phyloP scores from a whole-genome alignment of 305 asterid genomes.

The Solanum hybrid region DNA sequence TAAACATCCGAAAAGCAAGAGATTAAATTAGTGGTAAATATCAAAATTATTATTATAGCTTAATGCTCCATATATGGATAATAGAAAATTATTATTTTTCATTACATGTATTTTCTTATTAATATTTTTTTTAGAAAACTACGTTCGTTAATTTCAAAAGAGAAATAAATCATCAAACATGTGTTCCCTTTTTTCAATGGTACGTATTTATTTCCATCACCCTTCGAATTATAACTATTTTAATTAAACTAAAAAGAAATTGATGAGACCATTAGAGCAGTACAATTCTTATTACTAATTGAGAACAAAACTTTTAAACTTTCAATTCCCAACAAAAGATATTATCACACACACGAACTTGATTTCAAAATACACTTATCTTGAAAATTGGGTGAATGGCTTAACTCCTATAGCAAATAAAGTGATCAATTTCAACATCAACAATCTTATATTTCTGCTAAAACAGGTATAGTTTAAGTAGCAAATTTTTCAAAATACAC shows the following conservation, averaged over 20 bases:
- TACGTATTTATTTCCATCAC: background rate
- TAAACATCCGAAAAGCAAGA: background rate
- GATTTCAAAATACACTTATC: background rate
- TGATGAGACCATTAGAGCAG: background rate
- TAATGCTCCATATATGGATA: too few relatives aligned
- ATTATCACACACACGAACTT: background rate
- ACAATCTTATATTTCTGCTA: background rate
- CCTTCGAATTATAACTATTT: too few relatives aligned
- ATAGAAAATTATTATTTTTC: background rate
- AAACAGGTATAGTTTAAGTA: too few relatives aligned
- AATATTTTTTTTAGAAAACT: background rate
- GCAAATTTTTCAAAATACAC: too few relatives aligned
- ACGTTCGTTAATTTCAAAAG: background rate
- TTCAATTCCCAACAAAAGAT: background rate
- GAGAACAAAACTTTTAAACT: background rate
- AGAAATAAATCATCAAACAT: background rate
- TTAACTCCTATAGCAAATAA: background rate
- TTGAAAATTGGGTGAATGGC: background rate
- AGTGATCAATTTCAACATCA: background rate
- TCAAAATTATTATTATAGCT: too few relatives aligned
- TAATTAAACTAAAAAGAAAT: too few relatives aligned
- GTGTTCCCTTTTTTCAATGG: background rate
- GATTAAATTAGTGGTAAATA: background rate
- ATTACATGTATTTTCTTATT: background rate
- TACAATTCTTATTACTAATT: background rate